Evolutionary conservation across 2,329 filamentous ascomycete species (phyloP).

Genomic region (Aspergillus hiratsukae): DNA sequence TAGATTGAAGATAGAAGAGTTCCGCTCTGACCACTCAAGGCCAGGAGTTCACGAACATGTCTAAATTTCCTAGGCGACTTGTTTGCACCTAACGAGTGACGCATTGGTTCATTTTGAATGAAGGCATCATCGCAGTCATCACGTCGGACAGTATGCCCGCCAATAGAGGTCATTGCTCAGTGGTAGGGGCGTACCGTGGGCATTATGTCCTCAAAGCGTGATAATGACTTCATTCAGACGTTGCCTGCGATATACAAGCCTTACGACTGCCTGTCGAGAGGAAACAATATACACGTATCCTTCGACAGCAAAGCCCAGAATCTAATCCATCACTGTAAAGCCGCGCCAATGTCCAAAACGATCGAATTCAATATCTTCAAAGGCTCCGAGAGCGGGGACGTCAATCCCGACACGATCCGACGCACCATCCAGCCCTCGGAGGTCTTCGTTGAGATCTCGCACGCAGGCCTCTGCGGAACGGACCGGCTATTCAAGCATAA

Average conservation of each 20-base stretch:
- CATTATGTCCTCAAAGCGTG: neutral
- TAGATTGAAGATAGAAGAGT: neutral
- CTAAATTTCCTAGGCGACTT: neutral
- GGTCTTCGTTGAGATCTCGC: constrained; percentile 18
- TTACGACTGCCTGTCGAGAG: no score
- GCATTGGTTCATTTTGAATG: neutral
- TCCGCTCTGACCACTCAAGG: neutral
- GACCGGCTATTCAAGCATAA: constrained; percentile 17
- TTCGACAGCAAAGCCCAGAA: neutral
- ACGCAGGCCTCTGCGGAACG: constrained; percentile 21
- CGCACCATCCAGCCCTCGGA: constrained; percentile 9
- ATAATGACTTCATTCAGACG: neutral
- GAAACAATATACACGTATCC: neutral
- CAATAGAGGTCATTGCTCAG: neutral
- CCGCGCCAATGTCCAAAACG: neutral
- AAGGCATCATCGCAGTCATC: neutral
- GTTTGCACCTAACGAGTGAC: neutral
- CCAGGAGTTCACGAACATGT: neutral
- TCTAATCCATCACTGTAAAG: neutral
- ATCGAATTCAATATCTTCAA: constrained; percentile 13
- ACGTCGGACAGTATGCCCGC: neutral
- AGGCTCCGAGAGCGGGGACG: constrained; percentile 14
- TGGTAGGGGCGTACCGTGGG: neutral
- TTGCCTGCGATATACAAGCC: neutral
- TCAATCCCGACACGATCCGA: constrained; percentile 6